These are phyloP conservation scores for Areca catechu DNA, from an alignment of 176 grass and related monocot species.

Conservation along the genomic window DNA sequence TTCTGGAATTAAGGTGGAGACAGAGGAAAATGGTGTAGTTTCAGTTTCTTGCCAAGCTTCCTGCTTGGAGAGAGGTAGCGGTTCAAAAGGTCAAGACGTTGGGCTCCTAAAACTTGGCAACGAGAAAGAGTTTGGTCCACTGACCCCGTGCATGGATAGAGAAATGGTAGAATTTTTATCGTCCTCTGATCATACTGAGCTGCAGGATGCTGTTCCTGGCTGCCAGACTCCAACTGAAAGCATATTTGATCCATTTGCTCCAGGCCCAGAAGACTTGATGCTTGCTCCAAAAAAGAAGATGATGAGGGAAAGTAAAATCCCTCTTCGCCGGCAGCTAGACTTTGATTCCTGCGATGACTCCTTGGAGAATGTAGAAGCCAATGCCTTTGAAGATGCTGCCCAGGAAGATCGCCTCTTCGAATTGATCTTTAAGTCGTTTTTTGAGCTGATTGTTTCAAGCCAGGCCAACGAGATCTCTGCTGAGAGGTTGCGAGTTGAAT, in stretches of 20 bases:
- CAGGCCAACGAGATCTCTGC: constrained; percentile 18
- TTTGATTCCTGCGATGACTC: constrained; percentile 31
- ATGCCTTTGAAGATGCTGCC: constrained; percentile 25
- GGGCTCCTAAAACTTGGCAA: constrained; percentile 9
- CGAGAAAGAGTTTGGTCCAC: constrained; percentile 7
- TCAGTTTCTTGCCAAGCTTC: constrained; percentile 10
- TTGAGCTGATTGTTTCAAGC: constrained; percentile 41
- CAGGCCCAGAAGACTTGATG: constrained; percentile 28
- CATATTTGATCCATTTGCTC: constrained; percentile 75
- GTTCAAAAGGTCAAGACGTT: constrained; percentile 1
- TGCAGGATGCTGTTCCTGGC: constrained; percentile 10
- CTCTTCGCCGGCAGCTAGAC: constrained; percentile 35
- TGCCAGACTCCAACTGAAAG: constrained; percentile 47
- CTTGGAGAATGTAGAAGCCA: constrained; percentile 19
- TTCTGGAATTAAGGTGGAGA: constrained; percentile 7
- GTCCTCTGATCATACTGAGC: constrained; percentile 7
- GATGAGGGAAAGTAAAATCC: constrained; percentile 13
- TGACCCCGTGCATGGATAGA: constrained; percentile 3
- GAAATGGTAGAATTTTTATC: constrained; percentile 19
- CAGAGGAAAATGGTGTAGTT: constrained; percentile 9
- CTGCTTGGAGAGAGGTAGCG: constrained; percentile 18
- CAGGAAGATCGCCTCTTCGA: constrained; percentile 35
- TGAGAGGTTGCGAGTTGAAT: constrained; percentile 5
- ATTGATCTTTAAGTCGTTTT: constrained; percentile 26
- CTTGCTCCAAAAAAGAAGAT: constrained; percentile 56